Evolutionary conservation across 1,284 basidiomycete genomes (phyloP).

Genomic region (Pterulicium gracile): DNA sequence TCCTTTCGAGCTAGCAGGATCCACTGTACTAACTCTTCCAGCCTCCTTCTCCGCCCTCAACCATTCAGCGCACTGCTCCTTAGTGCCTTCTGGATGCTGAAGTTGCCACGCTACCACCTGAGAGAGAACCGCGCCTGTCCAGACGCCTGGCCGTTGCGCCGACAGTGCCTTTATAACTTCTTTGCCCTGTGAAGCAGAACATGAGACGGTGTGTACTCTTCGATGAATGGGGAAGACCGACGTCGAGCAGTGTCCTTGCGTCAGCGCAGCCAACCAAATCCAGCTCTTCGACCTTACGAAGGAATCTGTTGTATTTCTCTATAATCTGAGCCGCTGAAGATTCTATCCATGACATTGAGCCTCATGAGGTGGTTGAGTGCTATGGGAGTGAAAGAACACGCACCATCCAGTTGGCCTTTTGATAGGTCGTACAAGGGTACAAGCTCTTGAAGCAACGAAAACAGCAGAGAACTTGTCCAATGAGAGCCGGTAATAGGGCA

Average conservation of each 20-base stretch:
- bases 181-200: conserved; percentile 45
- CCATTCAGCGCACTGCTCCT: conserved; percentile 63
- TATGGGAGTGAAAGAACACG: too few relatives aligned
- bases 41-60: conserved; percentile 40
- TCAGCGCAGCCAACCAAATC: conserved; percentile 52
- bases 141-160: conserved; percentile 49
- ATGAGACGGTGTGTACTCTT: neutral
- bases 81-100: conserved; percentile 53
- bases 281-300: conserved; percentile 48
- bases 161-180: conserved; percentile 49
- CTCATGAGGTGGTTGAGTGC: too few relatives aligned
- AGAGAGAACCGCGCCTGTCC: conserved; percentile 55
- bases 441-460: conserved; percentile 68
- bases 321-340: conserved; percentile 26
- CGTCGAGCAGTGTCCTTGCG: conserved; percentile 66
- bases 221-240: conserved; percentile 26
- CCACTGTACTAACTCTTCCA: conserved; percentile 26
- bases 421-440: conserved; percentile 38
- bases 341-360: neutral
- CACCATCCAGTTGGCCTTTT: conserved; percentile 40
- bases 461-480: conserved; percentile 67
- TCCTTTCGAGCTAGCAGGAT: neutral
- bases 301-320: conserved; percentile 56
- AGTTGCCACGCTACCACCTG: conserved; percentile 78
- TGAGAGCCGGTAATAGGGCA: conserved; percentile 49